Evolutionary conservation across 2,329 filamentous ascomycete species (phyloP), one percentile per base, ranked within the genome.

Genomic region (Alternaria gansuensis): DNA sequence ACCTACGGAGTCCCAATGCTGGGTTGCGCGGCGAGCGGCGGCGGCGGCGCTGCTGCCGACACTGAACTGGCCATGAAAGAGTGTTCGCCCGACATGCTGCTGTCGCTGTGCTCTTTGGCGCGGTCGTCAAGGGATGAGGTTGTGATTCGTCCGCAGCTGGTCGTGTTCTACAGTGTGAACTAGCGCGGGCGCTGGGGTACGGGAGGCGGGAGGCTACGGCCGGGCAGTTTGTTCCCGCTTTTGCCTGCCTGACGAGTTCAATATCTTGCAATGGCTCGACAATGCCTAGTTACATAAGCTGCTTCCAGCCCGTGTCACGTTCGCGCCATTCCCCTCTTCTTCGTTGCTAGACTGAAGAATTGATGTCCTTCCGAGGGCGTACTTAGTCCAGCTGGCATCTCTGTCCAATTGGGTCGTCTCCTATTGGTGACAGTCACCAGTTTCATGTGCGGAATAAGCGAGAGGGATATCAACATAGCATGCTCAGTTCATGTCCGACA

Each of bases 11-110:
- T 63, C 41, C 59, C 69, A 62, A 67, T 73, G 68, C 67, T 71
- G 57, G 74, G 73, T 60, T 74, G 72, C 45, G 72, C 71, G 23
- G 72, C 72, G 56, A 75, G 69, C 55, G 74, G 65, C 46, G 62
- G 68, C 28, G 70, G 68, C n/a, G 70, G 63, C 9, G 70, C 52
- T n/a, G 70, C 63, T 8, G 70, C 50, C n/a, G 71, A 62, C 55
- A 65, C 64, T 41, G 73, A 61, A 41, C 62, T 68, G 48, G 74
- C 71, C 75, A 77, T 77, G 75, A 78, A 78, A 64, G 72, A 76
- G 63, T 76, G 72, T 63, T 78, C 75, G 67, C 74, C 70, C 39
- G 68, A 70, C 75, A 77, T 77, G 44, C 31, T 51, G 66, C 43
- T 71, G 59, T 56, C 52, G 50, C 43, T 43, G 46, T 44, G 50